A percentile compares a stretch with the other conserved stretches of the same genome.
phyloP scores from a whole-genome alignment of 2,329 filamentous ascomycete species.

The Aspergillus sp. region DNA sequence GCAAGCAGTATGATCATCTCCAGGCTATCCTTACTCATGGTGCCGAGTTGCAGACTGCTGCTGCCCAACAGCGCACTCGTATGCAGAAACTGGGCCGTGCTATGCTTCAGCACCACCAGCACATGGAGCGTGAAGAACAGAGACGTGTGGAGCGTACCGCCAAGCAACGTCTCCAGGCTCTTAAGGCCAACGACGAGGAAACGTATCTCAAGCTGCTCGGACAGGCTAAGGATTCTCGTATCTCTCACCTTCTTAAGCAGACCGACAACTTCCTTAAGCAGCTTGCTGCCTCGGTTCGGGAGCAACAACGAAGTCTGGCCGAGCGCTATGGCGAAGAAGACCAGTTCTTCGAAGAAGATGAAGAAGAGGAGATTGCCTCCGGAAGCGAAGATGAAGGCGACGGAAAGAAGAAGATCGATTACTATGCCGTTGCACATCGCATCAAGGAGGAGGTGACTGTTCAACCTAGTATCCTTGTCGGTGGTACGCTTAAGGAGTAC shows the following conservation, averaged over 20 bases:
- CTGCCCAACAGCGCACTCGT: conserved; percentile 68
- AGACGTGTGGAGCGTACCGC: conserved; percentile 96
- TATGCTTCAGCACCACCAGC: conserved; percentile 87
- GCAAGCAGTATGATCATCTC: conserved; percentile 92
- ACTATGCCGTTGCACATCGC: conserved; percentile 96
- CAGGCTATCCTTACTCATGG: conserved; percentile 82
- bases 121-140: conserved; percentile 99
- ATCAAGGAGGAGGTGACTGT: conserved; percentile 86
- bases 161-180: conserved; percentile 97
- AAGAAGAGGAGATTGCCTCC: conserved; percentile 67
- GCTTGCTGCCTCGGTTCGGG: conserved; percentile 89
- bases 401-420: conserved; percentile 79
- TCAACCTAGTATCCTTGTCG: conserved; percentile 84
- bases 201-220: conserved; percentile 97
- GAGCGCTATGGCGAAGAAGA: conserved; percentile 73
- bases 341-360: conserved; percentile 58
- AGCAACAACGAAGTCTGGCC: conserved; percentile 81
- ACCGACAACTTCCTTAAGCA: conserved; percentile 97
- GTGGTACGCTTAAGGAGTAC: conserved; percentile 93
- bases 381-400: conserved; percentile 65
- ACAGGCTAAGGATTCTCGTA: conserved; percentile 98
- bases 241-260: conserved; percentile 93
- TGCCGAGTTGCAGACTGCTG: conserved; percentile 71
- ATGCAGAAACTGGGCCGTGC: conserved; percentile 83
- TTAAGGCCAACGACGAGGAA: conserved; percentile 99